Percentiles rank a stretch among this genome's conserved stretches.
These are phyloP conservation scores for Pythium pyrilobum DNA, from an alignment of 352 stramenopile genomes.

Conservation along the genomic window DNA sequence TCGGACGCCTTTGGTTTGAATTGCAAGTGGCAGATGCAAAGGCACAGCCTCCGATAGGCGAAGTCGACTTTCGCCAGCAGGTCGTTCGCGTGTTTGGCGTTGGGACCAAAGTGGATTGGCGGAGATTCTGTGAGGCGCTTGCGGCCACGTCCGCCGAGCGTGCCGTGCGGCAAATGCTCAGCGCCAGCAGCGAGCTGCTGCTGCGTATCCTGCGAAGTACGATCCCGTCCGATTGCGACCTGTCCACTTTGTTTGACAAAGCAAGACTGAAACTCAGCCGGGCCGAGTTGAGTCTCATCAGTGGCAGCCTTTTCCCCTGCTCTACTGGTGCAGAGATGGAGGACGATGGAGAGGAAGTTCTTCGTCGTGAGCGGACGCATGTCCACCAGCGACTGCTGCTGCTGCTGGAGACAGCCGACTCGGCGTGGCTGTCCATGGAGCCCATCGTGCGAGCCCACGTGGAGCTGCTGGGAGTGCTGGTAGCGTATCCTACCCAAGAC, in stretches of 20 bases:
- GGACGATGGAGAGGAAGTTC: background rate
- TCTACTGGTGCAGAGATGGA: too few species aligned
- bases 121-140: conserved; percentile 18
- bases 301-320: background rate
- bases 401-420: background rate
- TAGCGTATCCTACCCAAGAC: background rate
- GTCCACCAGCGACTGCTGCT: conserved; percentile 1
- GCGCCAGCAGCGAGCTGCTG: too few species aligned
- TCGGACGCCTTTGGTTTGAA: conserved; percentile 11
- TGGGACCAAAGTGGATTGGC: conserved; percentile 11
- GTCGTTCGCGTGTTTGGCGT: background rate
- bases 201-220: too few species aligned
- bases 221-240: background rate
- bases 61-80: background rate
- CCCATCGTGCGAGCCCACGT: conserved; percentile 3
- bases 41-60: background rate
- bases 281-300: conserved; percentile 10
- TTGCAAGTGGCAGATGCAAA: background rate
- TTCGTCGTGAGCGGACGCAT: background rate
- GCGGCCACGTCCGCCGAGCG: conserved; percentile 15
- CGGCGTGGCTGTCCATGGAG: conserved; percentile 14
- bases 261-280: background rate
- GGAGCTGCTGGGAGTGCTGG: background rate
- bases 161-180: conserved; percentile 7
- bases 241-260: background rate